These are phyloP conservation scores for Eimeria brunetti DNA, from an alignment of 169 alveolate species.

Conservation along the genomic window DNA sequence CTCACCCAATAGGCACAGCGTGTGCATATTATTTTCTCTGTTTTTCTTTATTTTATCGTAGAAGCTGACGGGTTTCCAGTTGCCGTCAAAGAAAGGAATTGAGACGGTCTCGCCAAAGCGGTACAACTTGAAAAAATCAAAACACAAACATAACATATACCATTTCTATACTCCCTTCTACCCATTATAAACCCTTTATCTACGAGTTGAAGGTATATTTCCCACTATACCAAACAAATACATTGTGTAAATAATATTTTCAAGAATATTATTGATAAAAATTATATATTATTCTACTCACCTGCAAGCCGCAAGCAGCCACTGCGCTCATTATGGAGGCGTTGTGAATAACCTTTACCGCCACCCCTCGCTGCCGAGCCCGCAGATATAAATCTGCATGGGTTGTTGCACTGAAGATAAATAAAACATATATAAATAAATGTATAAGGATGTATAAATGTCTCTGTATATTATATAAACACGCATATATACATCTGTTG, in stretches of 20 bases:
- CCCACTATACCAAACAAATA: too few relatives aligned
- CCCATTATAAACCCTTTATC: too few relatives aligned
- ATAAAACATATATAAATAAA: neutral
- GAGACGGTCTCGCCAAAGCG: constrained; percentile 99
- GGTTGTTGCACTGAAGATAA: constrained; percentile 92
- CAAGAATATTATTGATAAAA: too few relatives aligned
- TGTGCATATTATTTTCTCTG: constrained; percentile 93
- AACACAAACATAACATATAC: too few relatives aligned
- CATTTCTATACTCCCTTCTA: too few relatives aligned
- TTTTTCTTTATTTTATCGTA: constrained; percentile 96
- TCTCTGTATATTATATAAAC: too few relatives aligned
- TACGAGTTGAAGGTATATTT: too few relatives aligned
- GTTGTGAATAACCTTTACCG: constrained; percentile 91
- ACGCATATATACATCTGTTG: too few relatives aligned
- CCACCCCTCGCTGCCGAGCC: constrained; percentile 88
- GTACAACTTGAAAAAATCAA: constrained; percentile 88
- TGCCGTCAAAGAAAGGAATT: constrained; percentile 98
- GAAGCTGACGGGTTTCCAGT: constrained; percentile 98
- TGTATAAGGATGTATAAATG: neutral
- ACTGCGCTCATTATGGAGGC: constrained; percentile 93
- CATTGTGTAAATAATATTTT: too few relatives aligned
- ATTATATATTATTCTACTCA: constrained; percentile 31
- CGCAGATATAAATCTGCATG: constrained; percentile 93
- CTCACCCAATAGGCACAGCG: constrained; percentile 95
- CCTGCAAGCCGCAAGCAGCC: constrained; percentile 88